These are phyloP conservation scores for Arthroderma sp. DNA, from an alignment of 2,329 filamentous ascomycete genomes.

Conservation along the genomic window DNA sequence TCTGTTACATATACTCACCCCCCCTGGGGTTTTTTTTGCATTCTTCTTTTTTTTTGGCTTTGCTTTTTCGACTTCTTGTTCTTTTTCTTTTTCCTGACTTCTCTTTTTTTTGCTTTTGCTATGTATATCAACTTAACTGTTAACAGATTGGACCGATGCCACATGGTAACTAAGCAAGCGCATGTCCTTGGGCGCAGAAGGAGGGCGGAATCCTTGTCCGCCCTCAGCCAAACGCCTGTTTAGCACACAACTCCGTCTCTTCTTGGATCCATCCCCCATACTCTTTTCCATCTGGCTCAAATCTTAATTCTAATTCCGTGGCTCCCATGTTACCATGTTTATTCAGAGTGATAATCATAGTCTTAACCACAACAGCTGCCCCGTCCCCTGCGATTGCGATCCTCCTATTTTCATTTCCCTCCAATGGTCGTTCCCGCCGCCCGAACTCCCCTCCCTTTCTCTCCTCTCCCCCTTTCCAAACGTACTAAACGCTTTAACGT, in stretches of 20 bases:
- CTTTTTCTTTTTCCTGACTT: background rate
- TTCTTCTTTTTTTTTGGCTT: constrained; percentile 3
- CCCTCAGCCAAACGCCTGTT: constrained; percentile 4
- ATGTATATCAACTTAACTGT: background rate
- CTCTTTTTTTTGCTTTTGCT: background rate
- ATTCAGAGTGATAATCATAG: background rate
- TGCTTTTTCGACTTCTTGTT: background rate
- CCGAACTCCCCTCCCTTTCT: background rate
- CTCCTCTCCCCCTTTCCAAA: background rate
- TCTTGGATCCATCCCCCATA: constrained; percentile 1
- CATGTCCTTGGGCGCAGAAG: constrained; percentile 3
- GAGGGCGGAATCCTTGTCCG: constrained; percentile 3
- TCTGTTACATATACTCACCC: too few relatives aligned
- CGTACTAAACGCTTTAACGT: constrained; percentile 3
- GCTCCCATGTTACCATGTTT: constrained; percentile 3
- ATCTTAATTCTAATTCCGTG: constrained; percentile 6
- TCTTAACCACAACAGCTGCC: background rate
- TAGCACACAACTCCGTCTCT: background rate
- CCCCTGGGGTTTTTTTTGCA: background rate
- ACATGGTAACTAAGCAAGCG: constrained; percentile 1
- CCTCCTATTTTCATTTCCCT: constrained; percentile 1
- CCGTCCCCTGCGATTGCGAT: background rate
- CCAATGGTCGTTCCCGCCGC: constrained; percentile 1
- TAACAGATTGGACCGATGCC: constrained; percentile 3
- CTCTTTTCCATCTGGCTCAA: constrained; percentile 1